Evolutionary conservation across 352 stramenopile genomes (phyloP).

Genomic region (Aphanomyces euteiches): DNA sequence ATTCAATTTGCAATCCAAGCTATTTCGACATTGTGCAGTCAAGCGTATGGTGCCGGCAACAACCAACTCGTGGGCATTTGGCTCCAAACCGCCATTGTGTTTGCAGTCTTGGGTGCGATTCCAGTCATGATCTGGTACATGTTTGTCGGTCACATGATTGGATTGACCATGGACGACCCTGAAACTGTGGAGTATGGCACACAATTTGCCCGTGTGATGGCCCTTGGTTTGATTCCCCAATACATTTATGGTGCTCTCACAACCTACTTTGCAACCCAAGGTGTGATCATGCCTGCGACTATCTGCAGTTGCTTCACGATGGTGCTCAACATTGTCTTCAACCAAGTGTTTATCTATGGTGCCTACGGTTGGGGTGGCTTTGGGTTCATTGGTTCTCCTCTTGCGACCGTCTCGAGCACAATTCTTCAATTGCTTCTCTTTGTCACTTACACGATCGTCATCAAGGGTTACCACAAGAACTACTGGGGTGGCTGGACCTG

Average conservation of each 20-base stretch:
- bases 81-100: slow-evolving; percentile 48
- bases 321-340: slow-evolving; percentile 43
- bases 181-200: slow-evolving; percentile 42
- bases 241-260: slow-evolving; percentile 45
- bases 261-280: slow-evolving; percentile 44
- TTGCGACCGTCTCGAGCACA: slow-evolving; percentile 47
- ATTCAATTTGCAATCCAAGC: slow-evolving; percentile 51
- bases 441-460: slow-evolving; percentile 45
- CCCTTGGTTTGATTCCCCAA: slow-evolving; percentile 40
- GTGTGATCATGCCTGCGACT: slow-evolving; percentile 46
- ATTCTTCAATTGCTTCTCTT: slow-evolving; percentile 48
- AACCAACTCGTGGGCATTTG: slow-evolving; percentile 48
- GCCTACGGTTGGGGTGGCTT: slow-evolving; percentile 37
- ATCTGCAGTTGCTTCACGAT: slow-evolving; percentile 43
- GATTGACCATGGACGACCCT: slow-evolving; percentile 43
- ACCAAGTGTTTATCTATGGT: slow-evolving; percentile 47
- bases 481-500: slow-evolving; percentile 51
- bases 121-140: slow-evolving; percentile 50
- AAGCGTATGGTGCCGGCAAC: slow-evolving; percentile 54
- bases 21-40: slow-evolving; percentile 49
- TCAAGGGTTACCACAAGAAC: slow-evolving; percentile 46
- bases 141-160: slow-evolving; percentile 44
- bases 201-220: slow-evolving; percentile 44
- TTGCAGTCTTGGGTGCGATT: slow-evolving; percentile 39
- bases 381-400: slow-evolving; percentile 45